Percentiles rank a stretch among this genome's conserved stretches.
These are phyloP conservation scores for Clonostachys sp. DNA, from an alignment of 2,329 filamentous ascomycete genomes.

Conservation along the genomic window DNA sequence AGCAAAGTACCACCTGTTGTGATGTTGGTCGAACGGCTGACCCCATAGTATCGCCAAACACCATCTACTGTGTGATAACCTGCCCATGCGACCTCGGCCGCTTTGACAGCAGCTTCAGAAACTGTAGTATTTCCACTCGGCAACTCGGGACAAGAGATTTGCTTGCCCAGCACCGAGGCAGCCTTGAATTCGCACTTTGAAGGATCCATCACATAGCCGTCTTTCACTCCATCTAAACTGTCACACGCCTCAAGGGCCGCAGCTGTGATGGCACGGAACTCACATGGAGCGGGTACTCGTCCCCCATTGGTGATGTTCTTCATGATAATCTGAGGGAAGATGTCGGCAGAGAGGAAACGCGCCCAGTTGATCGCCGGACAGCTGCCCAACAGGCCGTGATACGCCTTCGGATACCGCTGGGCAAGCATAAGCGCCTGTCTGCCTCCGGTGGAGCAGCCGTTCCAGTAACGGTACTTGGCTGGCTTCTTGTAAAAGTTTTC, in stretches of 20 bases:
- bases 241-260: slow-evolving; percentile 2
- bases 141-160: background rate
- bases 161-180: background rate
- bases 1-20: background rate
- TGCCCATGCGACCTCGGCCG: background rate
- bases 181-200: background rate
- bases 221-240: background rate
- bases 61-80: background rate
- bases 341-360: slow-evolving; percentile 4
- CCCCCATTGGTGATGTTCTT: slow-evolving; percentile 2
- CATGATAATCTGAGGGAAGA: slow-evolving; percentile 27
- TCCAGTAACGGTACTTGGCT: slow-evolving; percentile 36
- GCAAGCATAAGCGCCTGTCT: slow-evolving; percentile 42
- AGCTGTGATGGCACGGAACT: slow-evolving; percentile 1
- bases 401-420: slow-evolving; percentile 41
- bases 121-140: background rate
- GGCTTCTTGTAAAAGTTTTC: slow-evolving; percentile 29
- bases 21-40: background rate
- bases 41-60: background rate
- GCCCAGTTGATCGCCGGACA: background rate
- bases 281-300: slow-evolving; percentile 3
- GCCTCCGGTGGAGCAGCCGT: slow-evolving; percentile 46
- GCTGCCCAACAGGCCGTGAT: slow-evolving; percentile 32
- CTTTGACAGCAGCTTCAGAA: background rate
- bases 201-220: background rate